Evolutionary conservation across 225 moss, liverwort and hornwort genomes (phyloP), one percentile per base, ranked within the genome.

Genomic region (Takakia lepidozioides): DNA sequence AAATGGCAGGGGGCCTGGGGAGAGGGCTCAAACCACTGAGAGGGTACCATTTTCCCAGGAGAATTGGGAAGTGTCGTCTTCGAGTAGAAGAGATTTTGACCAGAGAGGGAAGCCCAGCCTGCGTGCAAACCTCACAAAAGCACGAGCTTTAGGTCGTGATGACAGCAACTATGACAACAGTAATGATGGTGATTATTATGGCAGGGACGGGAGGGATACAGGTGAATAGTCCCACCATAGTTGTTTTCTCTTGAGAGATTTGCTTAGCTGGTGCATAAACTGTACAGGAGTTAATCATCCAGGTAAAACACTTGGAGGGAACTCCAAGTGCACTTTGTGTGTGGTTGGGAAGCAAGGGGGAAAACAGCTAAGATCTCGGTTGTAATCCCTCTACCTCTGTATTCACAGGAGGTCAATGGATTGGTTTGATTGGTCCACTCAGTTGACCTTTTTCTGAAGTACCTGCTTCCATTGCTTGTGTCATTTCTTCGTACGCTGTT

Each of bases 151-250:
- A 19, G 73, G 73, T 55, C 65, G 73, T 7, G 73, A 66, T 60
- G 69, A 63, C 40, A 73, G 60, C 49, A 73, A 73, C 19, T 59
- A 58, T 59, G 73, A 73, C 35, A 63, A 29, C 9, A 69, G 42
- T 17, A 53, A 73, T 68, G 77, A 68, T 72, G 53, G 29, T 38
- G 19, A 16, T 20, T 20, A 25, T 9, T 35, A 25, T 46, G n/a
- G 35, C 47, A 19, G 9, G 46, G 42, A 42, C 19, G 26, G 8
- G 35, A 34, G 54, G 43, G 51, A 52, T 7, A 17, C 41, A 25
- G 38, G 23, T 37, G 25, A 25, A 25, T 25, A 21, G 16, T 38
- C 24, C 16, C 23, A 13, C n/a, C 3, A 19, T 17, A 41, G 41
- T 41, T 41, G 41, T 16, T 7, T 17, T 38, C 2, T 0, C n/a